Evolutionary conservation across 2,329 filamentous ascomycete species (phyloP).

Genomic region (Sclerotiophoma versabilis): DNA sequence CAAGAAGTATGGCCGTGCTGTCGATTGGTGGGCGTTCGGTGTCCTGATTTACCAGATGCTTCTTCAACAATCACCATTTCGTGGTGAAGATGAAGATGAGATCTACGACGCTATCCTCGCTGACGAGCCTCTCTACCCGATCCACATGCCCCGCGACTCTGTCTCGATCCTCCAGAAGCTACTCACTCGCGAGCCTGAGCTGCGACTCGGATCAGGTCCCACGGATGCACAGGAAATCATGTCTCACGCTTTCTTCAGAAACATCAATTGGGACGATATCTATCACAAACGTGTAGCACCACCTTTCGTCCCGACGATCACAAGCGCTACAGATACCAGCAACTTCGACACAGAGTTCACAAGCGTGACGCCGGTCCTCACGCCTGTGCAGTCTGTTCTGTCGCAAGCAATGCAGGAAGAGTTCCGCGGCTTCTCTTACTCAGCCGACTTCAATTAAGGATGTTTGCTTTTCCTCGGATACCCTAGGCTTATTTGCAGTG

Average conservation of each 20-base stretch:
- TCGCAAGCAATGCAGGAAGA: conserved; percentile 99
- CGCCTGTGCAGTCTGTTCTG: conserved; percentile 94
- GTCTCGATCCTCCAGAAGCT: conserved; percentile 98
- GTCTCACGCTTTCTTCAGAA: conserved; percentile 97
- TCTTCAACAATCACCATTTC: conserved; percentile 97
- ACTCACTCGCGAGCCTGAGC: conserved; percentile 91
- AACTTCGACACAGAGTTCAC: conserved; percentile 99
- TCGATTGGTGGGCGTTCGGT: conserved; percentile 99
- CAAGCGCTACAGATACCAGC: conserved; percentile 94
- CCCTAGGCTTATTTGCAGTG: conserved; percentile 19
- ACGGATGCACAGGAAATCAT: conserved; percentile 99
- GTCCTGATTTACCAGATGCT: conserved; percentile 99
- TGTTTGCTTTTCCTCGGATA: conserved; percentile 29
- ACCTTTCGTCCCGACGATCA: conserved; percentile 89
- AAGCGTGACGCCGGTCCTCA: conserved; percentile 95
- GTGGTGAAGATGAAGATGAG: conserved; percentile 97
- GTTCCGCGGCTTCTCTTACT: conserved; percentile 98
- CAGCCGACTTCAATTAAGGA: conserved; percentile 76
- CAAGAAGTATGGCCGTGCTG: conserved; percentile 96
- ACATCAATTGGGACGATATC: conserved; percentile 98
- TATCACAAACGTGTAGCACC: conserved; percentile 92
- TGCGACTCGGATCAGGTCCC: conserved; percentile 89
- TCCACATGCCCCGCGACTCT: conserved; percentile 97
- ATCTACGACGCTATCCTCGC: conserved; percentile 99
- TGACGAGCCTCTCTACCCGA: conserved; percentile 96